These are phyloP conservation scores for Plasmopara halstedii DNA, from an alignment of 352 stramenopile species.

Conservation along the genomic window DNA sequence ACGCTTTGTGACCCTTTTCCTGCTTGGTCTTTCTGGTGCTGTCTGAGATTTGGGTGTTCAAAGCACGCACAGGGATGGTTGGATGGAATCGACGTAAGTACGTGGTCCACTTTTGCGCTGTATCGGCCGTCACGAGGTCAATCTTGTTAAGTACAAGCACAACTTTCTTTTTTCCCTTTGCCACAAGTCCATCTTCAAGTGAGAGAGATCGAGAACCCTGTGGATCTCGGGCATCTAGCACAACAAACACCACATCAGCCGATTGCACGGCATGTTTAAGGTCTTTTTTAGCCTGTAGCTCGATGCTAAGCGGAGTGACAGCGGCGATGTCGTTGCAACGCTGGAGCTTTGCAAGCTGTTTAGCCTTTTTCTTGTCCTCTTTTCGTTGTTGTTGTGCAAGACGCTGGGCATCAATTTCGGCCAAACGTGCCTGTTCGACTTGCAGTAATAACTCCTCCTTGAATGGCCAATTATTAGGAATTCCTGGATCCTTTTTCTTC, in stretches of 20 bases:
- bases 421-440: constrained; percentile 70
- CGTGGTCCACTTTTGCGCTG: constrained; percentile 92
- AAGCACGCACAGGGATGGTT: constrained; percentile 85
- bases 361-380: constrained; percentile 65
- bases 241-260: constrained; percentile 65
- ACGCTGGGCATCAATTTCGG: constrained; percentile 55
- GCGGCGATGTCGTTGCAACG: constrained; percentile 20
- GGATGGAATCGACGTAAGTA: constrained; percentile 92
- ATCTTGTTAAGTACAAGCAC: constrained; percentile 99
- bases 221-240: constrained; percentile 98
- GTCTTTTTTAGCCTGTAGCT: constrained; percentile 74
- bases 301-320: constrained; percentile 55
- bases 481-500: constrained; percentile 96
- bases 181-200: constrained; percentile 93
- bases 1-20: constrained; percentile 50
- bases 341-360: constrained; percentile 21
- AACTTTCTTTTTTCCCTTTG: constrained; percentile 93
- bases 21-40: constrained; percentile 82
- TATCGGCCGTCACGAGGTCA: constrained; percentile 89
- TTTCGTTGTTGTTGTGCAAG: constrained; percentile 54
- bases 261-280: constrained; percentile 62
- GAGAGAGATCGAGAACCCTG: constrained; percentile 89
- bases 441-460: constrained; percentile 92
- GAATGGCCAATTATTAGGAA: constrained; percentile 98
- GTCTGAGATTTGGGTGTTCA: constrained; percentile 86